Evolutionary conservation across 1,284 basidiomycete species (phyloP).

Genomic region (Leccinum pachyderme): DNA sequence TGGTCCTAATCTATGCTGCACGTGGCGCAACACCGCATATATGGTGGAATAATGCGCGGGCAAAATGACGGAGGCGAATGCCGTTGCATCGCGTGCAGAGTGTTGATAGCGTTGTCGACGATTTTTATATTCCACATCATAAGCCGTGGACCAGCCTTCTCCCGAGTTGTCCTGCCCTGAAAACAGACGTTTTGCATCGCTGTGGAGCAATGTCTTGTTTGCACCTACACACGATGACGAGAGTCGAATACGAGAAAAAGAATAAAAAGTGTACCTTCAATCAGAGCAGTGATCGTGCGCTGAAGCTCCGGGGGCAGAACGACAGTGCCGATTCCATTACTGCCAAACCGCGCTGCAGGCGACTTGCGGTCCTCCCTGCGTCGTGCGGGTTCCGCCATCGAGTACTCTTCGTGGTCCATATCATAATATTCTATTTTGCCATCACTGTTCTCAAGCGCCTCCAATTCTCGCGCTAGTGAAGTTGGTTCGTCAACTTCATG

Average conservation of each 20-base stretch:
- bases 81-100: constrained; percentile 64
- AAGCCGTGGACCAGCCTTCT: constrained; percentile 51
- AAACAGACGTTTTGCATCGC: constrained; percentile 72
- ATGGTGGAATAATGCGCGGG: constrained; percentile 78
- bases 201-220: constrained; percentile 61
- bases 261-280: constrained; percentile 48
- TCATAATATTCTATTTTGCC: constrained; percentile 28
- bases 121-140: constrained; percentile 59
- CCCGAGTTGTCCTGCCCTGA: constrained; percentile 34
- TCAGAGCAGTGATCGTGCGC: constrained; percentile 53
- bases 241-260: constrained; percentile 3
- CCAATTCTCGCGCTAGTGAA: constrained; percentile 47
- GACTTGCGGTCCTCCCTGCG: constrained; percentile 59
- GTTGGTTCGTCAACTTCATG: constrained; percentile 15
- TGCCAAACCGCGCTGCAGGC: constrained; percentile 79
- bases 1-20: constrained; percentile 58
- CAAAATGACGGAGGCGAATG: constrained; percentile 71
- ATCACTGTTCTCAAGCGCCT: constrained; percentile 41
- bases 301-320: constrained; percentile 70
- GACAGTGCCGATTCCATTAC: constrained; percentile 65
- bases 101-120: constrained; percentile 55
- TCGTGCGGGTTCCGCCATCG: constrained; percentile 31
- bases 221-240: constrained; percentile 43
- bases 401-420: constrained; percentile 28
- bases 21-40: constrained; percentile 60